Percentiles rank a stretch among this genome's conserved stretches.
Evolutionary conservation across 164 flowering plant species (phyloP).

Genomic region (Euptelea pleiosperma): DNA sequence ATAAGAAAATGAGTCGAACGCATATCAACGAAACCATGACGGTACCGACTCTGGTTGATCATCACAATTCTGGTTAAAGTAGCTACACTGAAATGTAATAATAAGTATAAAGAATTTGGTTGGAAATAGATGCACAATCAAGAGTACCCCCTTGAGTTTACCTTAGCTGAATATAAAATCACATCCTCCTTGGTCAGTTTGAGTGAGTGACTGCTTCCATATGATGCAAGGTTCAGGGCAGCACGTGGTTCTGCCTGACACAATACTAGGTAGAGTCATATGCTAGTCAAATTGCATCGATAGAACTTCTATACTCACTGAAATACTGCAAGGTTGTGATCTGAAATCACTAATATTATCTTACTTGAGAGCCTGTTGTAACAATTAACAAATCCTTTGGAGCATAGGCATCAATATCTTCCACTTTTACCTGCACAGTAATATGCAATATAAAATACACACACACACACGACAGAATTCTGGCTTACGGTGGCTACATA

Average conservation of each 20-base stretch:
- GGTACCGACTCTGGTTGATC: too few relatives aligned
- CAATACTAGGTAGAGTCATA: slow-evolving; percentile 30
- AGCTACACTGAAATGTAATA: too few relatives aligned
- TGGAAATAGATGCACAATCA: not conserved
- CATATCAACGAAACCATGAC: too few relatives aligned
- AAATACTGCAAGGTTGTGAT: not conserved
- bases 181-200: slow-evolving; percentile 88
- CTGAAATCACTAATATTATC: slow-evolving; percentile 19
- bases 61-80: too few relatives aligned
- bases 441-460: slow-evolving; percentile 1
- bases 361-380: slow-evolving; percentile 99
- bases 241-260: slow-evolving; percentile 99
- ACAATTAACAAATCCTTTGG: slow-evolving; percentile 94
- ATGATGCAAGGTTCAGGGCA: slow-evolving; percentile 96
- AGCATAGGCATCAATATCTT: slow-evolving; percentile 92
- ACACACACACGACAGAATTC: too few relatives aligned
- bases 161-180: slow-evolving; percentile 96
- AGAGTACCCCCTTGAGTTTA: slow-evolving; percentile 18
- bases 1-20: too few relatives aligned
- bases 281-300: slow-evolving; percentile 12
- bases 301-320: slow-evolving; percentile 1
- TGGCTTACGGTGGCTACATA: too few relatives aligned
- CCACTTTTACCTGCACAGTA: slow-evolving; percentile 76
- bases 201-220: slow-evolving; percentile 89
- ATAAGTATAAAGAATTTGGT: not conserved